phyloP scores from a whole-genome alignment of 306 rosid species.

The Castanea sativa region DNA sequence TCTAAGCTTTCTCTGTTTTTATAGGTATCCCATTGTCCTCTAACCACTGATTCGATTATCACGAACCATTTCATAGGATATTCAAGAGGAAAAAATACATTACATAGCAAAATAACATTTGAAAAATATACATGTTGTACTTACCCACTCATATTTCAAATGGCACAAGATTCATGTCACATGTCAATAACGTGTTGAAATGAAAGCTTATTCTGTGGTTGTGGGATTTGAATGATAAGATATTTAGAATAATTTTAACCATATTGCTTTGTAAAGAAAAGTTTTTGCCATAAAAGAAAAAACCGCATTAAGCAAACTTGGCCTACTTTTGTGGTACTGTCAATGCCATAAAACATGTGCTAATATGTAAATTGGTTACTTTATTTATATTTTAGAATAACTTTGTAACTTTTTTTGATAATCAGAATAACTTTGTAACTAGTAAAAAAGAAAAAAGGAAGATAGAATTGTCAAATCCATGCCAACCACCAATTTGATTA shows the following conservation, averaged over 20 bases:
- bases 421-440: neutral
- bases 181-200: neutral
- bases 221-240: neutral
- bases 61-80: too few relatives aligned
- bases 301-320: neutral
- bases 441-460: neutral
- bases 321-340: neutral
- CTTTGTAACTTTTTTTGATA: neutral
- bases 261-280: neutral
- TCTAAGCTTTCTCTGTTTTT: too few relatives aligned
- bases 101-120: too few relatives aligned
- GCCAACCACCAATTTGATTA: conserved; percentile 26
- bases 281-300: neutral
- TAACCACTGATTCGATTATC: too few relatives aligned
- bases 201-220: neutral
- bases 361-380: neutral
- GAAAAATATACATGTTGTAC: too few relatives aligned
- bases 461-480: conserved; percentile 24
- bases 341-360: neutral
- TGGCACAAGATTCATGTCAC: neutral
- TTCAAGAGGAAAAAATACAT: too few relatives aligned
- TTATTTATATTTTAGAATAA: neutral
- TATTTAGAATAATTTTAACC: neutral
- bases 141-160: too few relatives aligned
- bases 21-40: too few relatives aligned